Base-by-base conservation (phyloP, 2,329 filamentous ascomycete genomes). In the Neoscytalidium dimidiatum region DNA sequence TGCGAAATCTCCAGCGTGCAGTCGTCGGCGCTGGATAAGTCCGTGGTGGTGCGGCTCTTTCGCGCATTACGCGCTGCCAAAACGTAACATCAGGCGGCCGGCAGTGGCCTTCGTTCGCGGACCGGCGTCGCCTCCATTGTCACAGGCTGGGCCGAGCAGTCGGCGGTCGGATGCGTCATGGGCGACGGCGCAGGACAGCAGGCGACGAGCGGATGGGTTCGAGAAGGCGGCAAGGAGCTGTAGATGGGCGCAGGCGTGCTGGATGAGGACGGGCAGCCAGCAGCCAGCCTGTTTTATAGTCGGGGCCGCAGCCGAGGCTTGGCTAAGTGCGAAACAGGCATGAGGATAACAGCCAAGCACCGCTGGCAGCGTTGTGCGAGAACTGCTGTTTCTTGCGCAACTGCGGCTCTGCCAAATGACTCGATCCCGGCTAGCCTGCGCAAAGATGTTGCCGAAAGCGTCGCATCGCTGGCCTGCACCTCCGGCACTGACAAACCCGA, bases 31-130 rank as follows among this genome's bases (percentile, higher is more conserved):
- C 8, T 56, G 56, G 56, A 60, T 60, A 60, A 60, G 38, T 44
- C 41, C n/a, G 38, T 60, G 56, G 56, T 46, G 56, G 56, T 48
- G 56, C 56, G 56, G 56, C 38, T 60, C 56, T 60, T 31, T 29
- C n/a, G 7, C 2, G 21, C 1, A 46, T 60, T 60, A 60, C 56
- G 41, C 53, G 26, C 38, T 4, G 26, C 21, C 23, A 46, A 33
- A 60, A 60, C 41, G 56, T 35, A 60, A 60, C 14, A 5, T 33
- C 49, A 4, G 14, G 14, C 19, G 41, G 19, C 35, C 5, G 38
- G 23, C 7, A 17, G 35, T 33, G 35, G n/a, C 35, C 11, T 43
- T 35, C 9, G 35, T 4, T 2, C 4, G 31, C 19, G 3, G 31
- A 3, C 14, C 31, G 31, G 31, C 31, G 2, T 49, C 46, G 21